A percentile compares a stretch with the other conserved stretches of the same genome.
Evolutionary conservation across 306 rosid species (phyloP).

Genomic region (Aeschynomene evenia): DNA sequence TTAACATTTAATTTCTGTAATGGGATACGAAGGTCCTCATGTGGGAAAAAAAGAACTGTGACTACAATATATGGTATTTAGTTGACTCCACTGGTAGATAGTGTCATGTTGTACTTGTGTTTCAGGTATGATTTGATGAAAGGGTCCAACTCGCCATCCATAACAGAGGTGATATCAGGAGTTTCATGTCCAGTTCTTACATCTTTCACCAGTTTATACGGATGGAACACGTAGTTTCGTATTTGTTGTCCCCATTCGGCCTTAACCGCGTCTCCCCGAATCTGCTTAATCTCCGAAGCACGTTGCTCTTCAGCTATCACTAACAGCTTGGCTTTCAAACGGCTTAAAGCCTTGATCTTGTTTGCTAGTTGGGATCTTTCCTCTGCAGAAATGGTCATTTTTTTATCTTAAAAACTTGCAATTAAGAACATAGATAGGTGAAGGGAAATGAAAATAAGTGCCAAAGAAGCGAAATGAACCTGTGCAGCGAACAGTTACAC

Average conservation of each 20-base stretch:
- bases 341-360: constrained; percentile 77
- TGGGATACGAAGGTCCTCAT: not conserved
- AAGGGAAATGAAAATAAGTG: not conserved
- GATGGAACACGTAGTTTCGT: constrained; percentile 93
- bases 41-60: not conserved
- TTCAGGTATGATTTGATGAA: constrained; percentile 90
- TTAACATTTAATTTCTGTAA: not conserved
- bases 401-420: constrained; percentile 10
- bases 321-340: constrained; percentile 86
- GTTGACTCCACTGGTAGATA: constrained; percentile 43
- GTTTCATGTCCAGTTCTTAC: constrained; percentile 84
- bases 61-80: not conserved
- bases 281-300: constrained; percentile 86
- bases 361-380: constrained; percentile 92
- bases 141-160: constrained; percentile 93
- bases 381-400: constrained; percentile 54
- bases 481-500: constrained; percentile 93
- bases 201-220: constrained; percentile 91
- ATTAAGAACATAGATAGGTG: not conserved
- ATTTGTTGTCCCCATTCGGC: constrained; percentile 99
- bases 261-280: constrained; percentile 88
- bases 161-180: constrained; percentile 72
- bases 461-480: constrained; percentile 43
- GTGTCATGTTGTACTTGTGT: constrained; percentile 54
- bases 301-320: constrained; percentile 92